Conservation (phyloP, 257 asterid species). For the Jaltomata sinuosa region DNA sequence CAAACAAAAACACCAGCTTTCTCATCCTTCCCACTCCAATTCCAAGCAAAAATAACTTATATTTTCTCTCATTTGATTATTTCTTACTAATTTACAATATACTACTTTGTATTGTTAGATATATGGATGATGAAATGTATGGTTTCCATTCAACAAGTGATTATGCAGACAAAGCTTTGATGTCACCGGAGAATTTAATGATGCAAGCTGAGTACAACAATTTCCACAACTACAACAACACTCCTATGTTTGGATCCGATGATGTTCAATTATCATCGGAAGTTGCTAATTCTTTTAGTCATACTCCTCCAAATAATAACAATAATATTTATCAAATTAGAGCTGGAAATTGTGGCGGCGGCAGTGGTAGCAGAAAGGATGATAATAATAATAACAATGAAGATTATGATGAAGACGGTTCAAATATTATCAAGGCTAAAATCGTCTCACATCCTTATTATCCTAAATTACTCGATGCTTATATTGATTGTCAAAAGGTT, state of each 20-base stretch:
- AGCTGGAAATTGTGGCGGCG: slow-evolving; percentile 1
- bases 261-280: slow-evolving; percentile 1
- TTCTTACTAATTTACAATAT: background rate
- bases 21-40: background rate
- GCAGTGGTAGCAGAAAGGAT: background rate
- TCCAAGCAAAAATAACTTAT: background rate
- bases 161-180: slow-evolving; percentile 31
- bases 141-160: slow-evolving; percentile 20
- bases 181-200: slow-evolving; percentile 40
- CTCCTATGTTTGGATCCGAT: slow-evolving; percentile 15
- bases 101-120: background rate
- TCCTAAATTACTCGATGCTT: slow-evolving; percentile 31
- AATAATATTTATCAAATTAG: background rate
- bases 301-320: background rate
- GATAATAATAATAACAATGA: background rate
- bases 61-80: background rate
- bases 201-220: slow-evolving; percentile 18
- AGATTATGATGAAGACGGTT: slow-evolving; percentile 18
- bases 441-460: slow-evolving; percentile 41
- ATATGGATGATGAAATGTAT: slow-evolving; percentile 39
- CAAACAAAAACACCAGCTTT: background rate
- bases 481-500: slow-evolving; percentile 48
- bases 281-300: background rate
- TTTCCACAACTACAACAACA: slow-evolving; percentile 8
- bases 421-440: slow-evolving; percentile 27